Evolutionary conservation across 75 land plant genomes (phyloP).

Genomic region (Ceratopteris richardii): DNA sequence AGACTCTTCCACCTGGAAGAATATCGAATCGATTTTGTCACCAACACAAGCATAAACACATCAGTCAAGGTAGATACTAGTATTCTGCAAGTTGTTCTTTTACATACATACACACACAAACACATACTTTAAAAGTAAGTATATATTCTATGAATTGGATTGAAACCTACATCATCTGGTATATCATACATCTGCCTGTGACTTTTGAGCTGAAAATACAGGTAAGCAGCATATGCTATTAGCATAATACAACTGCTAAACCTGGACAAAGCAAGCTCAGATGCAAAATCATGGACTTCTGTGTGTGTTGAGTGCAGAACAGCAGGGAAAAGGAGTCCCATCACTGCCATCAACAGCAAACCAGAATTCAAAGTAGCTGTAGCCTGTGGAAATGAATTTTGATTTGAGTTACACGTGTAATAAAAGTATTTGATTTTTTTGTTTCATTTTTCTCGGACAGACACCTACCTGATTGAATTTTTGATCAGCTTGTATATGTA

Average conservation of each 20-base stretch:
- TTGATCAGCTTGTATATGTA: slow-evolving; percentile 40
- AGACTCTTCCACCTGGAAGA: slow-evolving; percentile 19
- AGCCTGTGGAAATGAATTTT: slow-evolving; percentile 35
- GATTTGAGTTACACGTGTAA: neutral
- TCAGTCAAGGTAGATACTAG: too few species aligned
- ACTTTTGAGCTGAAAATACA: slow-evolving; percentile 79
- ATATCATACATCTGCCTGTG: slow-evolving; percentile 41
- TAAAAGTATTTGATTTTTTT: neutral
- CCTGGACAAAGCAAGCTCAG: slow-evolving; percentile 79
- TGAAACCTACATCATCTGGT: slow-evolving; percentile 41
- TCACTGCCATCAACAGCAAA: slow-evolving; percentile 89
- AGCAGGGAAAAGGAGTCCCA: slow-evolving; percentile 90
- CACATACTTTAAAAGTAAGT: too few species aligned
- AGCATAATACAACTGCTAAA: slow-evolving; percentile 92
- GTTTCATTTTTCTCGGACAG: too few species aligned
- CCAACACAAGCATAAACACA: too few species aligned
- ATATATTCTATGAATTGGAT: too few species aligned
- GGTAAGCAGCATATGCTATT: slow-evolving; percentile 73
- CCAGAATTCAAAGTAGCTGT: slow-evolving; percentile 80
- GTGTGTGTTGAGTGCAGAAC: slow-evolving; percentile 81
- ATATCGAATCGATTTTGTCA: too few species aligned
- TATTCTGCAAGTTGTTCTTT: too few species aligned
- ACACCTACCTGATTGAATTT: slow-evolving; percentile 56
- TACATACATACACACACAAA: too few species aligned
- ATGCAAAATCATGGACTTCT: slow-evolving; percentile 67